phyloP scores from a whole-genome alignment of 1,284 basidiomycete genomes.

The Phylloporus sp. region DNA sequence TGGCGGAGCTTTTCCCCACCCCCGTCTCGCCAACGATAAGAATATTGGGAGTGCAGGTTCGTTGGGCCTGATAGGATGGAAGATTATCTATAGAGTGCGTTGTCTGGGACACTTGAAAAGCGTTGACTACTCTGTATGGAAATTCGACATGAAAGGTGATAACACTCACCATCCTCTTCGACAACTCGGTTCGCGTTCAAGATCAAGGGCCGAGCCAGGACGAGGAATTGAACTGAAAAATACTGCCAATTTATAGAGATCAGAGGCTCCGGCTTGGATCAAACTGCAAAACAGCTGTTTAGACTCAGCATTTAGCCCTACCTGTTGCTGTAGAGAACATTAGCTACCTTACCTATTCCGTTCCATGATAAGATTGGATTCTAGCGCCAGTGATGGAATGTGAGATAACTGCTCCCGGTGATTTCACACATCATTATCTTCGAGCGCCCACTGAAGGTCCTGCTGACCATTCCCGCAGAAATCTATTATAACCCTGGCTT shows the following conservation, averaged over 20 bases:
- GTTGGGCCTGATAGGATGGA: conserved; percentile 24
- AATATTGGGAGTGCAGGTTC: conserved; percentile 24
- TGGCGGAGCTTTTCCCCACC: conserved; percentile 23
- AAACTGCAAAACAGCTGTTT: background rate
- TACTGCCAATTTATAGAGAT: too few species aligned
- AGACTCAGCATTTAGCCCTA: background rate
- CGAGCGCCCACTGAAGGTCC: conserved; percentile 4
- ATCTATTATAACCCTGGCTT: background rate
- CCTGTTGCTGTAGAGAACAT: conserved; percentile 8
- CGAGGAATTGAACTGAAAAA: too few species aligned
- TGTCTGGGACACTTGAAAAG: conserved; percentile 21
- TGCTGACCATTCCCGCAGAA: background rate
- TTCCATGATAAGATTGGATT: conserved; percentile 1
- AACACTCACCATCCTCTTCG: background rate
- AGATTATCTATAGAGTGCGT: conserved; percentile 10
- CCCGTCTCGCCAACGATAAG: conserved; percentile 28
- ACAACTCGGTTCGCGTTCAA: too few species aligned
- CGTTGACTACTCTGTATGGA: too few species aligned
- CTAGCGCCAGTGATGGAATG: conserved; percentile 9
- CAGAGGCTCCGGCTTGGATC: too few species aligned
- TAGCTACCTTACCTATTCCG: background rate
- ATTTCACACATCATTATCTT: background rate
- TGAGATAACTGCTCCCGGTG: background rate
- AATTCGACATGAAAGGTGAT: background rate
- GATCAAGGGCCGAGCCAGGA: too few species aligned